phyloP scores from a whole-genome alignment of 352 stramenopile genomes.

The Globisporangium recalcitrans region DNA sequence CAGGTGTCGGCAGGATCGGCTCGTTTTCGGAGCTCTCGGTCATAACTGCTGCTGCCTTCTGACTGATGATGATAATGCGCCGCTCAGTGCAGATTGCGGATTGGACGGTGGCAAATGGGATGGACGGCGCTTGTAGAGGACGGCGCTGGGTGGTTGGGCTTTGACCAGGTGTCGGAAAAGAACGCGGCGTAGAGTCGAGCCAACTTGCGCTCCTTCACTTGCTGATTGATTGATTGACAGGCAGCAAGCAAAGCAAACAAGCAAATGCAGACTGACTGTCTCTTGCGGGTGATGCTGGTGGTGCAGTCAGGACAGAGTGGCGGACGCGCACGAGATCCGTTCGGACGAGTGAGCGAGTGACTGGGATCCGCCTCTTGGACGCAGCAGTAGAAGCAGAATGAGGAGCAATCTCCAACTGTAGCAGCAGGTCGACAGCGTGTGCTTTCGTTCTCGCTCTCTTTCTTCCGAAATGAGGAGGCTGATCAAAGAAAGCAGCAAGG shows the following conservation, averaged over 20 bases:
- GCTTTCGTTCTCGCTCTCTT: background rate
- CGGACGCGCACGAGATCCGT: background rate
- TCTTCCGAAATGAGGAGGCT: background rate
- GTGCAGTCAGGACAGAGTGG: background rate
- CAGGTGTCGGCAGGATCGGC: conserved; percentile 10
- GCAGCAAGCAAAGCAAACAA: background rate
- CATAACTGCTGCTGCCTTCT: background rate
- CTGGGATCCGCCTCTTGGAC: background rate
- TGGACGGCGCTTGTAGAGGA: background rate
- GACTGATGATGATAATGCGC: background rate
- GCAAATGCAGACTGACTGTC: conserved; percentile 7
- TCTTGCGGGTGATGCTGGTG: background rate
- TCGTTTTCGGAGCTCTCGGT: conserved; percentile 9
- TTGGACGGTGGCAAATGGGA: background rate
- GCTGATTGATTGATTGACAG: background rate
- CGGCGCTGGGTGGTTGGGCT: background rate
- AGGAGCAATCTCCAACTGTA: background rate
- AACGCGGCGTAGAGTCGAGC: conserved; percentile 7
- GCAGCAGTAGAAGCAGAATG: background rate
- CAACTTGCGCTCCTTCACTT: background rate
- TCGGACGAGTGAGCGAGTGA: background rate
- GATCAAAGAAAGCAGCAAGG: background rate
- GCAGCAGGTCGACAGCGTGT: background rate
- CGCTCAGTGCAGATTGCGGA: background rate
- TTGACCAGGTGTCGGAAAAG: conserved; percentile 8